Base-by-base conservation (phyloP, 1,284 basidiomycete genomes). In the Pascua sp. region DNA sequence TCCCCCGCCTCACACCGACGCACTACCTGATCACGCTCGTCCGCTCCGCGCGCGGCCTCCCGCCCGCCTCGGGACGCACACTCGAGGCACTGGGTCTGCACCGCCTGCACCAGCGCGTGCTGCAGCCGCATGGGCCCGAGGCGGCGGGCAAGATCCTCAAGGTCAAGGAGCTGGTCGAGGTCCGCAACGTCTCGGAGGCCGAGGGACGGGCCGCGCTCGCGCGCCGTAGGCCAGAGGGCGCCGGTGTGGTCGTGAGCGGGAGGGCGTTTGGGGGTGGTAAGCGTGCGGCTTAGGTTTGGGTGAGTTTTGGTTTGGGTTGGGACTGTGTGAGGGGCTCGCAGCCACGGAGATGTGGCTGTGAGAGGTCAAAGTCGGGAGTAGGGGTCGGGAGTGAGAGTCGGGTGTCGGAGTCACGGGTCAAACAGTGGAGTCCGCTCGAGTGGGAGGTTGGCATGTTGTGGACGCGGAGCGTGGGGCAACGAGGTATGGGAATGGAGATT, bases 101-200 rank as follows among this genome's bases (percentile, higher is more conserved):
- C 60, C 70, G 75, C 63, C 70, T 80, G 61, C 71, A 80, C 59
- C 75, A 79, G 63, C 75, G 73, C 17, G 78, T 81, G 12, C 73
- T 81, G 55, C 78, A 78, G 37, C 73, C 73, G 8, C 77, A 78
- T 48, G 42, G 65, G 65, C 1, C 64, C 67, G 11, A 70, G 2
- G 67, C 70, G 32, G 80, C 80, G 2, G 81, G 81, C 32, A 71
- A 77, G 56, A 79, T 82, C 40, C 66, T 82, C 16, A 69, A 65
- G 18, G 78, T 82, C 49, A 82, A 82, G 71, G 81, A 82, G 70
- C 66, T 82, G 47, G 78, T 82, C 10, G 69, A 75, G 39, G 81
- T 82, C 36, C 71, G 75, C 57, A 81, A 81, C 60, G 80, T 82
- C 5, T 66, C 63, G 8, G 62, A 71, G 58, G 63, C 65, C 53